Evolutionary conservation across 2,329 filamentous ascomycete species (phyloP), one percentile per base, ranked within the genome.

Genomic region (Sclerotinia minor): DNA sequence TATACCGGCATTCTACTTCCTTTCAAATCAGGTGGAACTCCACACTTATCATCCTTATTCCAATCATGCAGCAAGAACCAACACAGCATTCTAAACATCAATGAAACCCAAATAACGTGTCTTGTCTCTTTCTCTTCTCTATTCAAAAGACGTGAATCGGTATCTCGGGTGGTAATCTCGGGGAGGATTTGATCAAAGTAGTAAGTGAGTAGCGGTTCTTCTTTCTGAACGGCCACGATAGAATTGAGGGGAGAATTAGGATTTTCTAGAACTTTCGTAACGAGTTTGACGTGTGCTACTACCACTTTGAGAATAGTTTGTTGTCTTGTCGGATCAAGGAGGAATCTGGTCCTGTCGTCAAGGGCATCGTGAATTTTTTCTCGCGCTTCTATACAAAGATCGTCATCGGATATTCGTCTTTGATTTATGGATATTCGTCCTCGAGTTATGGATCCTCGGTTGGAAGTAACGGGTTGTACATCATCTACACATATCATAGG

Each of bases 51-150:
- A 68, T 81, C 79, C 73, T 83, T 83, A 74, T 85, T 79, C 64
- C 87, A 86, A 71, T 87, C 83, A 72, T 87, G 84, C 69, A 87
- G 75, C 76, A 83, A 79, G 64, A 86, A 75, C 85, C 84, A 86
- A 73, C 84, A 86, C 32, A 86, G 78, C 84, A 86, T 87, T 35
- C 84, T 77, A 70, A 86, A 84, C 5, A 86, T 79, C 24, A 87
- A 76, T 9, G 81, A 82, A 71, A 83, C 83, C 84, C 84, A 86
- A n/a, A 85, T 80, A 9, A 81, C 79, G n/a, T 69, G 66, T 32
- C 68, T 69, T 26, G 71, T 19, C n/a, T 74, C 72, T 53, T 67
- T 72, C n/a, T 69, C 69, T 13, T 64, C n/a, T 35, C 49, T 67
- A 17, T 60, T 70, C 5, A 61, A 19, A 0, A 49, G 24, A 24